Evolutionary conservation across 306 rosid species (phyloP), one percentile per base, ranked within the genome.

Genomic region (Prosopis cineraria): DNA sequence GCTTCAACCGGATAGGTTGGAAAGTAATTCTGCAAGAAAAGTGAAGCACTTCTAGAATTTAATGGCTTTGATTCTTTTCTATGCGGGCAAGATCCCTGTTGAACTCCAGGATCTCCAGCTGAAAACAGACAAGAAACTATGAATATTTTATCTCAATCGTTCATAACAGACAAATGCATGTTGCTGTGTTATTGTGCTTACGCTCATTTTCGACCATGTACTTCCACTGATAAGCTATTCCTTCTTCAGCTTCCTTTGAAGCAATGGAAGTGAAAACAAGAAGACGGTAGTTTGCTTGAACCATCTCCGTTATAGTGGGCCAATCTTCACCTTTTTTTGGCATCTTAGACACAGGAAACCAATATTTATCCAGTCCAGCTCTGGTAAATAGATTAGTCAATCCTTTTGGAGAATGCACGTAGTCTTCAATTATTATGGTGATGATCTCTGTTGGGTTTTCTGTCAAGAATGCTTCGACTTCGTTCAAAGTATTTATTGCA

Each of bases 71-170:
- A 95, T 79, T 95, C 98, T 86, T 89, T 93, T 82, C 98, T 86
- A 36, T 90, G 96, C 0, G 93, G 92, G 80, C 98, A 95, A 37
- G 93, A 87, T 48, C 96, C 96, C 8, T 64, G 76, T 50, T 72
- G 88, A 66, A 91, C 88, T 79, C 99, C 99, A 27, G 97, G 98
- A 85, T 96, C 98, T 82, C 99, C 98, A 77, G 98, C 98, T 96
- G 96, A 85, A 87, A 86, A 88, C 86, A 48, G 75, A 75, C 73
- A 75, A 30, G 24, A 36, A 52, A 41, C 60, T 22, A 73, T 13
- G 37, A 72, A 66, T 30, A 29, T 33, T 36, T 77, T 48, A 73
- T 45, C 44, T 39, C 78, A 75, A 33, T 50, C 73, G 33, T 60
- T 68, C 29, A 67, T 34, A 75, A 30, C 50, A 30, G 31, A 60